Evolutionary conservation across 768 basidiomycete species (phyloP), one percentile per base, ranked within the genome.

Genomic region (Russula brevipes): DNA sequence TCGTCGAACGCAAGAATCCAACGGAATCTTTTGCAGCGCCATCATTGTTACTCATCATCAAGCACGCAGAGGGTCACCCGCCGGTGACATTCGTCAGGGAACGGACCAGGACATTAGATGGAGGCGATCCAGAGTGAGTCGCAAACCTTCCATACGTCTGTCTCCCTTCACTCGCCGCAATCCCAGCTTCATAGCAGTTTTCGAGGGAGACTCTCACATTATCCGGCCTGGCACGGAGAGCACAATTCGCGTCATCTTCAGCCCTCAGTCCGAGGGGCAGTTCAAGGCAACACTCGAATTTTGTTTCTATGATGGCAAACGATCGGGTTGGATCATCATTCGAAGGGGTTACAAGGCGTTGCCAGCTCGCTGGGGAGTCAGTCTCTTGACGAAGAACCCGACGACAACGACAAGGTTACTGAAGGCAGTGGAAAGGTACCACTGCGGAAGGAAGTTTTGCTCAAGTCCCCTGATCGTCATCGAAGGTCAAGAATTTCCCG

Each of bases 1-100:
- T 85, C 39, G 69, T 86, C 7, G 78, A 81, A 16, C 69, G 72
- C 4, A 59, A 64, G 0, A 69, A 67, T n/a, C 77, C 76, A 1
- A 50, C 59, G 9, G 52, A 30, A 17, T 71, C 69, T 1, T 61
- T 68, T 12, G 46, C 45, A 8, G 56, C 50, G 5, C 59, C 47
- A 16, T 36, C 30, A 31, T 51, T 16, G 41, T 70, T 19, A 51
- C 50, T 14, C 45, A 73, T 30, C 19, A 68, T 53, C 61, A 46
- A 42, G 59, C 65, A 17, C 44, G 58, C 33, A 52, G 65, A 33
- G 19, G 59, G 45, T 24, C 39, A 36, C 56, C 39, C 60, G 17
- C 24, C 42, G 64, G 51, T 49, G 59, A 54, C 35, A 1, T 50
- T 73, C 36, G 45, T 66, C 7, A 45, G 50, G 1, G 62, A 50